phyloP scores from a whole-genome alignment of 768 basidiomycete genomes.

The Hemileccinum impolitum region DNA sequence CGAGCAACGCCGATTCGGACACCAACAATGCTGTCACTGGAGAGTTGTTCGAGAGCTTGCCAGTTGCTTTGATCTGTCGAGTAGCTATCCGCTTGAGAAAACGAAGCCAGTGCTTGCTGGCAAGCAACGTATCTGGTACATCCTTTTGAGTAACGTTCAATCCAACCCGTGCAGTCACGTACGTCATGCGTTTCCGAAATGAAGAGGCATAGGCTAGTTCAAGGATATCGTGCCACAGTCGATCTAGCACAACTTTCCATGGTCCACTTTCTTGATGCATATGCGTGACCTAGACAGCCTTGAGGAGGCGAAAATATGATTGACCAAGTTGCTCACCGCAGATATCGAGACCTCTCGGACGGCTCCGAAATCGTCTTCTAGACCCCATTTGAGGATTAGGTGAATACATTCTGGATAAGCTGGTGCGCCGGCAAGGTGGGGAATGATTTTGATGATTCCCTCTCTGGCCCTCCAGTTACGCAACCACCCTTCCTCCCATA shows the following conservation, averaged over 20 bases:
- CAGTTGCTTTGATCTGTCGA: conserved; percentile 45
- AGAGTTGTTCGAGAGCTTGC: conserved; percentile 51
- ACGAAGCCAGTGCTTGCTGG: conserved; percentile 53
- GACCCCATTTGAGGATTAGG: conserved; percentile 53
- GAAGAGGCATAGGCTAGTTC: conserved; percentile 44
- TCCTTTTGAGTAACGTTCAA: conserved; percentile 15
- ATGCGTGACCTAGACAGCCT: conserved; percentile 43
- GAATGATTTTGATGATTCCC: conserved; percentile 54
- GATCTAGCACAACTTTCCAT: conserved; percentile 34
- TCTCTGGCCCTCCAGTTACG: conserved; percentile 82
- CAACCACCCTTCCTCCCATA: conserved; percentile 60
- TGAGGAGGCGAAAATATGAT: conserved; percentile 2
- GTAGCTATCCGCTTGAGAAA: conserved; percentile 34
- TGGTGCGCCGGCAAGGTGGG: conserved; percentile 44
- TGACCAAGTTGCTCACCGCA: conserved; percentile 45
- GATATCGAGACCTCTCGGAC: conserved; percentile 75
- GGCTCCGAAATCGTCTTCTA: conserved; percentile 79
- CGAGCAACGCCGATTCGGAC: conserved; percentile 87
- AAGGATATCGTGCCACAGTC: conserved; percentile 40
- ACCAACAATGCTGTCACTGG: conserved; percentile 69
- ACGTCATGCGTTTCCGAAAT: conserved; percentile 72
- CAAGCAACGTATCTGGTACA: conserved; percentile 66
- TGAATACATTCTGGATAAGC: conserved; percentile 47
- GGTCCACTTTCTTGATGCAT: conserved; percentile 41
- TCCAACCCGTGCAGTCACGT: conserved; percentile 29